Evolutionary conservation across 805 yeast genomes (phyloP).

Genomic region (Suhomyces sp.): DNA sequence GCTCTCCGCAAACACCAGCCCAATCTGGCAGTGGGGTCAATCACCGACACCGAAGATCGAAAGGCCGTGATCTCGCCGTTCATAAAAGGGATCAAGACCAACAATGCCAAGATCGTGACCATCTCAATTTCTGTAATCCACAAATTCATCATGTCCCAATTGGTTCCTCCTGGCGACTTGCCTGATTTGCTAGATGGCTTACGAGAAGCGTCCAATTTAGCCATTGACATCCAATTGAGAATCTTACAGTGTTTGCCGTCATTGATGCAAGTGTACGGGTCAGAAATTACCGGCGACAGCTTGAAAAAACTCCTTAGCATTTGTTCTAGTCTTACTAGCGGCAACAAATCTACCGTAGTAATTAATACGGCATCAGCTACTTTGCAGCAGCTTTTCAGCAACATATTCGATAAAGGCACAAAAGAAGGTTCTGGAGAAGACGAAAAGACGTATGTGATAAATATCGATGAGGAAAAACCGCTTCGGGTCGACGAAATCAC

Average conservation of each 20-base stretch:
- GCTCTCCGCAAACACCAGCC: conserved; percentile 16
- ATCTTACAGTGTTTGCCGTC: conserved; percentile 80
- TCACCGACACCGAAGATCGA: conserved; percentile 39
- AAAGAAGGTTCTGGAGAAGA: not conserved
- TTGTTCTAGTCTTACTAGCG: conserved; percentile 68
- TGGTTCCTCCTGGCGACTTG: conserved; percentile 53
- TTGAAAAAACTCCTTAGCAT: conserved; percentile 60
- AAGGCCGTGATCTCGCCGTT: conserved; percentile 48
- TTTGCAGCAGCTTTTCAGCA: conserved; percentile 75
- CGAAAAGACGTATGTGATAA: conserved; percentile 14
- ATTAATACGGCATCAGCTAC: conserved; percentile 92
- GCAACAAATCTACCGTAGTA: conserved; percentile 72
- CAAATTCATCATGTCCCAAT: conserved; percentile 50
- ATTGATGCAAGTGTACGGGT: conserved; percentile 61
- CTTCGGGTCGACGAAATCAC: conserved; percentile 50
- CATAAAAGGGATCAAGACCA: conserved; percentile 65
- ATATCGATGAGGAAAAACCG: conserved; percentile 43
- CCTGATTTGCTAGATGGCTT: conserved; percentile 63
- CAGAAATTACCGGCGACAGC: conserved; percentile 50
- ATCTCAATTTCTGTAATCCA: conserved; percentile 72
- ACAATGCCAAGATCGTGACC: conserved; percentile 70
- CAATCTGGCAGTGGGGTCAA: conserved; percentile 16
- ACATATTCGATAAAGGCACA: conserved; percentile 57
- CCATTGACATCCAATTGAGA: conserved; percentile 81
- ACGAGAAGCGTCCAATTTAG: conserved; percentile 68